Percentiles rank a stretch among this genome's conserved stretches.
Evolutionary conservation across 2,329 filamentous ascomycete genomes (phyloP).

Genomic region (Alternaria arborescens): DNA sequence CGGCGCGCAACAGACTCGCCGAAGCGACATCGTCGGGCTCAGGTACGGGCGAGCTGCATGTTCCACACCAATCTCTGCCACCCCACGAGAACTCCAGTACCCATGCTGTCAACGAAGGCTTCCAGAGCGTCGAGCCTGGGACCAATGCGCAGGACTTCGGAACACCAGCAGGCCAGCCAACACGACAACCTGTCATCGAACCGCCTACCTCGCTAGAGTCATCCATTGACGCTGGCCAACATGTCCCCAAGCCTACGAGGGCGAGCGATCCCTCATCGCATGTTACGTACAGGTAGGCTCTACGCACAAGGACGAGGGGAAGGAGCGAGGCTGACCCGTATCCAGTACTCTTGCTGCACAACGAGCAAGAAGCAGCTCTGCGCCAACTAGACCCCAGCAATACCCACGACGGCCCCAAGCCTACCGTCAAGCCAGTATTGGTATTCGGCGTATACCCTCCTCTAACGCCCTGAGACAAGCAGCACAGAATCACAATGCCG

Average conservation of each 20-base stretch:
- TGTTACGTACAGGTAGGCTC: constrained; percentile 31
- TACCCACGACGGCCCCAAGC: constrained; percentile 36
- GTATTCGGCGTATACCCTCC: constrained; percentile 46
- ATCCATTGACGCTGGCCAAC: constrained; percentile 46
- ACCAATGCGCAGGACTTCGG: constrained; percentile 49
- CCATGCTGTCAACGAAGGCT: constrained; percentile 45
- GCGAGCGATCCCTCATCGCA: constrained; percentile 29
- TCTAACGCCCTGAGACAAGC: constrained; percentile 33
- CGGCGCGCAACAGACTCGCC: constrained; percentile 45
- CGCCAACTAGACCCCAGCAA: constrained; percentile 33
- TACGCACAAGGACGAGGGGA: not conserved
- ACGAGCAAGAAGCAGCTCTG: constrained; percentile 41
- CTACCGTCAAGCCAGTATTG: constrained; percentile 48
- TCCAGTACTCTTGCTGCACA: constrained; percentile 22
- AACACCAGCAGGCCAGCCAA: constrained; percentile 23
- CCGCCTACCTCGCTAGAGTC: constrained; percentile 48
- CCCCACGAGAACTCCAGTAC: constrained; percentile 45
- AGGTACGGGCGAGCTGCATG: constrained; percentile 37
- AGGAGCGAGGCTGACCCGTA: constrained; percentile 26
- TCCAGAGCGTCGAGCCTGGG: constrained; percentile 36
- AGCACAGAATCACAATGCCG: constrained; percentile 28
- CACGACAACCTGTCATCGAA: constrained; percentile 34
- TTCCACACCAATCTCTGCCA: constrained; percentile 39
- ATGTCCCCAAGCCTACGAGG: constrained; percentile 39
- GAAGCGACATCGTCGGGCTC: constrained; percentile 38